phyloP scores from a whole-genome alignment of 2,329 filamentous ascomycete genomes.

The Fonsecaea monophora region DNA sequence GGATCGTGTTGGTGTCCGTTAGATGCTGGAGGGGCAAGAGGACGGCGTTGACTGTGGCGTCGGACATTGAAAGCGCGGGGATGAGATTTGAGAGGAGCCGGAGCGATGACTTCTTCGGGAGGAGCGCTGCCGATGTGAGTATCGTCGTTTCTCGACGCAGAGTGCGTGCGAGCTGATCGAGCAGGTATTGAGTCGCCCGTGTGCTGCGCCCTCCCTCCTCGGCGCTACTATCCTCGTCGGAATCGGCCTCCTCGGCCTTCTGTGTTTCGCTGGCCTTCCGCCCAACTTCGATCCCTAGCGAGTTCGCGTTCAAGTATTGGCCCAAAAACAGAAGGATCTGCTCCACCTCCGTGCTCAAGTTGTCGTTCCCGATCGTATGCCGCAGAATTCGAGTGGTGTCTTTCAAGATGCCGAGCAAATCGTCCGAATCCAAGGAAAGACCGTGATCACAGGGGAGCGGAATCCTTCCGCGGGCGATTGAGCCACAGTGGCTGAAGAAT shows the following conservation, averaged over 20 bases:
- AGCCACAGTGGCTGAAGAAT: conserved; percentile 79
- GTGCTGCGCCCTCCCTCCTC: conserved; percentile 56
- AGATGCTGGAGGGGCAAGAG: conserved; percentile 78
- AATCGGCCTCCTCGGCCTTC: conserved; percentile 48
- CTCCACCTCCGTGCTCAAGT: conserved; percentile 77
- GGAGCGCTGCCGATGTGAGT: conserved; percentile 66
- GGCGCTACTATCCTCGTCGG: conserved; percentile 50
- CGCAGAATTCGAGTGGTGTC: conserved; percentile 66
- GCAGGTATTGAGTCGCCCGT: conserved; percentile 73
- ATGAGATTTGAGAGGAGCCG: conserved; percentile 75
- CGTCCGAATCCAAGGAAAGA: conserved; percentile 68
- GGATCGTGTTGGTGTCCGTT: conserved; percentile 66
- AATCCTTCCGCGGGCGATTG: conserved; percentile 62
- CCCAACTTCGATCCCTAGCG: conserved; percentile 55
- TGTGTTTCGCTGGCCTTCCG: conserved; percentile 51
- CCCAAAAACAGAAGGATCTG: conserved; percentile 85
- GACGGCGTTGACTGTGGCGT: conserved; percentile 67
- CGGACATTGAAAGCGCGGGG: conserved; percentile 62
- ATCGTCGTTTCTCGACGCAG: conserved; percentile 76
- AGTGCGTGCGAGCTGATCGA: conserved; percentile 78
- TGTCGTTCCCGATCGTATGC: conserved; percentile 70
- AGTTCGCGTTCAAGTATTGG: conserved; percentile 67
- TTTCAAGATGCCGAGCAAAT: conserved; percentile 66
- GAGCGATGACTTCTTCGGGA: conserved; percentile 77
- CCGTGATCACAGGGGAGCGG: conserved; percentile 74